phyloP scores from a whole-genome alignment of 257 asterid genomes.

The Nicotiana attenuata region DNA sequence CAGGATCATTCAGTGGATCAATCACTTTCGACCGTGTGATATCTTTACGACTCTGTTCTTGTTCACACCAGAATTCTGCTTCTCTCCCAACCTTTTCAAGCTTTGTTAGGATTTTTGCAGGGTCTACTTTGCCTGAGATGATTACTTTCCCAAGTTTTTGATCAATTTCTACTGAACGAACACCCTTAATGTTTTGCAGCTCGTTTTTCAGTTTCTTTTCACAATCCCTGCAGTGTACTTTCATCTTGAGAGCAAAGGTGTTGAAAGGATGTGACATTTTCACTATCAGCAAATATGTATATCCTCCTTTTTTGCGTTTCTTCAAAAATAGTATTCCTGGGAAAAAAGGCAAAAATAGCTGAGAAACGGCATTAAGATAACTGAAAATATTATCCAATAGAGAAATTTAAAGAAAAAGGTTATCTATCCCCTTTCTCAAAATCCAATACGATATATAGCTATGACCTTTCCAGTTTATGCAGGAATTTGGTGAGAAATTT shows the following conservation, averaged over 20 bases:
- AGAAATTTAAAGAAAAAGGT: background rate
- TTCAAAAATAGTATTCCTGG: background rate
- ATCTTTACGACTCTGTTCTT: background rate
- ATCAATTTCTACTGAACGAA: conserved; percentile 4
- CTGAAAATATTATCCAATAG: background rate
- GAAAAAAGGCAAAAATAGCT: background rate
- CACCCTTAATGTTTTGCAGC: background rate
- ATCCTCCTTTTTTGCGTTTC: background rate
- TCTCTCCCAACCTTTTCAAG: conserved; percentile 14
- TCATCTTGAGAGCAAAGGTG: conserved; percentile 13
- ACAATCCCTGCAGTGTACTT: conserved; percentile 19
- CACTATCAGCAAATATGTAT: background rate
- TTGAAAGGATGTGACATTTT: background rate
- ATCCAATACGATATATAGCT: background rate
- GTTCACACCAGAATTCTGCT: conserved; percentile 22
- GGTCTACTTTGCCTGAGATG: conserved; percentile 19
- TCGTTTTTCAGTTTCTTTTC: conserved; percentile 10
- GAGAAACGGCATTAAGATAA: background rate
- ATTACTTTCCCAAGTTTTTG: conserved; percentile 10
- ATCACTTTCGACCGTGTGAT: background rate
- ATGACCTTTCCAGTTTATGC: too few species aligned
- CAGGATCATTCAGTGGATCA: conserved; percentile 10
- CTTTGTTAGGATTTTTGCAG: conserved; percentile 7
- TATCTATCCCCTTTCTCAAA: background rate
- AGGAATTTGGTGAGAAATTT: too few species aligned